Conservation (phyloP, 1,284 basidiomycete genomes). For the Pterula multifida region DNA sequence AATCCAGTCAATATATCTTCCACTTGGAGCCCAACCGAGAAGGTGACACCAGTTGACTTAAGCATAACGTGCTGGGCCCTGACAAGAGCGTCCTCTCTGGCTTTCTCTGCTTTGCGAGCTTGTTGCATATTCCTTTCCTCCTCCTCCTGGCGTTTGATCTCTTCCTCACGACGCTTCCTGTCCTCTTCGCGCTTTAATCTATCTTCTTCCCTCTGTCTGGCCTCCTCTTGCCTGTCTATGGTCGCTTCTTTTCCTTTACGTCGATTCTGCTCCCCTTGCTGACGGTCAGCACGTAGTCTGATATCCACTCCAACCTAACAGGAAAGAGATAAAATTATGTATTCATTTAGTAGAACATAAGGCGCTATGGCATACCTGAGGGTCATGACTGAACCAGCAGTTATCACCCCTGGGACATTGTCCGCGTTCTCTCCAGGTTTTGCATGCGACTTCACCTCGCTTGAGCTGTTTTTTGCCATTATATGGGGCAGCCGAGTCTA, state of each 20-base stretch:
- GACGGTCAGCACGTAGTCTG: background rate
- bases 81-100: background rate
- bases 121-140: background rate
- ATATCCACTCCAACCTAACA: background rate
- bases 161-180: background rate
- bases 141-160: background rate
- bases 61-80: background rate
- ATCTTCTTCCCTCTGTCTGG: background rate
- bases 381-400: background rate
- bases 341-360: background rate
- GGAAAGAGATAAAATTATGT: too few relatives aligned
- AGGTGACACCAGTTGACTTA: constrained; percentile 6
- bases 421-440: background rate
- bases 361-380: background rate
- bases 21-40: constrained; percentile 13
- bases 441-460: too few relatives aligned
- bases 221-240: background rate
- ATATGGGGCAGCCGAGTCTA: too few relatives aligned
- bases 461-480: too few relatives aligned
- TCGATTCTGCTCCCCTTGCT: background rate
- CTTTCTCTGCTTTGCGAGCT: background rate
- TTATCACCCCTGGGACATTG: background rate
- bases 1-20: constrained; percentile 12
- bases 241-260: background rate
- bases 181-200: background rate